A percentile compares a stretch with the other conserved stretches of the same genome.
Conservation (phyloP, 805 yeast genomes). For the Pichia cabralensis region DNA sequence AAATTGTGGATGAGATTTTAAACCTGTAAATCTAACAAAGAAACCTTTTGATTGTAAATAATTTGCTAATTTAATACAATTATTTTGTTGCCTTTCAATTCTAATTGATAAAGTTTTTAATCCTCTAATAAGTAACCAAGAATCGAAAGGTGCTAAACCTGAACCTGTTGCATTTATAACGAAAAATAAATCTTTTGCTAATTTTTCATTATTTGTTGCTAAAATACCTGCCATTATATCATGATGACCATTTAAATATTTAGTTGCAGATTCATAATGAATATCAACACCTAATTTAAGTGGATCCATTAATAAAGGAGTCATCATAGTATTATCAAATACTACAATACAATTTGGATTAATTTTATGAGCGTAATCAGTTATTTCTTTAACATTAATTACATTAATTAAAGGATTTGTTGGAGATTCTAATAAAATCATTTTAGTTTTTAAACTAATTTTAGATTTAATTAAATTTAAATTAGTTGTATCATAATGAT, state of each 20-base stretch:
- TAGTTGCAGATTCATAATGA: conserved; percentile 90
- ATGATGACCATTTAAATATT: conserved; percentile 89
- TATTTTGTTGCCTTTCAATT: conserved; percentile 78
- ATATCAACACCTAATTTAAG: conserved; percentile 81
- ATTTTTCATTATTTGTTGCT: conserved; percentile 52
- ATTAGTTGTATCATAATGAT: conserved; percentile 76
- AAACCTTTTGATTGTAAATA: conserved; percentile 61
- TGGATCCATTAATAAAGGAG: conserved; percentile 80
- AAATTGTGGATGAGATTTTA: conserved; percentile 71
- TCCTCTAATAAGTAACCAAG: conserved; percentile 83
- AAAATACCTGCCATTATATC: conserved; percentile 94
- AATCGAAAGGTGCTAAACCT: conserved; percentile 87
- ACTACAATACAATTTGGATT: conserved; percentile 66
- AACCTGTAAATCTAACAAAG: conserved; percentile 80
- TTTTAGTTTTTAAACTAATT: conserved; percentile 48
- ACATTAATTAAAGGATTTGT: conserved; percentile 90
- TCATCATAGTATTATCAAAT: conserved; percentile 96
- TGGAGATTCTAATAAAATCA: conserved; percentile 84
- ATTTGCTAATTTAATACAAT: conserved; percentile 65
- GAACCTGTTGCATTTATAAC: conserved; percentile 86
- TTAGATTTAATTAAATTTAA: conserved; percentile 48
- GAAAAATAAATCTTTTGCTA: conserved; percentile 63
- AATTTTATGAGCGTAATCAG: conserved; percentile 53
- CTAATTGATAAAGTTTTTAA: conserved; percentile 80
- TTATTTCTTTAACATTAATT: conserved; percentile 63